Evolutionary conservation across 805 yeast genomes (phyloP).

Genomic region (Peterozyma xylosa): DNA sequence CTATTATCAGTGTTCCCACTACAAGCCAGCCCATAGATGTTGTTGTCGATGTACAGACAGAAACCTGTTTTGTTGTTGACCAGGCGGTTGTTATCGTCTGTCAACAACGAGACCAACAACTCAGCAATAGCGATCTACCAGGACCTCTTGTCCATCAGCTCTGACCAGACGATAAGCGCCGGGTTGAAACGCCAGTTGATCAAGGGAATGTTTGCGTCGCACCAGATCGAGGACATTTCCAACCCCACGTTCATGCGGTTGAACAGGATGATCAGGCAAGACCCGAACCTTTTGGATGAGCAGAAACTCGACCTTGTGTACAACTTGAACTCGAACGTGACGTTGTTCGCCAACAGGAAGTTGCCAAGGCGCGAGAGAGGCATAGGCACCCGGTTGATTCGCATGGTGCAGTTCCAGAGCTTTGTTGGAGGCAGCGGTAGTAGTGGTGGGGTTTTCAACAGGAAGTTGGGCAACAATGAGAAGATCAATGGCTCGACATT

Average conservation of each 20-base stretch:
- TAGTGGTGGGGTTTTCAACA: too few species aligned
- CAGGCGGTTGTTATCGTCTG: too few species aligned
- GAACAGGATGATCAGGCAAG: slow-evolving; percentile 30
- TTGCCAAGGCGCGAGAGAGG: too few species aligned
- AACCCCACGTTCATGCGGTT: slow-evolving; percentile 28
- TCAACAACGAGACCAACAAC: background rate
- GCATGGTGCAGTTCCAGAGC: too few species aligned
- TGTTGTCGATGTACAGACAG: too few species aligned
- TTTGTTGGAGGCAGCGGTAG: too few species aligned
- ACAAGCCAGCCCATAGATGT: too few species aligned
- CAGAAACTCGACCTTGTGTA: slow-evolving; percentile 5
- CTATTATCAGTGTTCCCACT: too few species aligned
- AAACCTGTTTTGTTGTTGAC: too few species aligned
- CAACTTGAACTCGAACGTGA: slow-evolving; percentile 1
- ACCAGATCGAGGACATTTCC: slow-evolving; percentile 26
- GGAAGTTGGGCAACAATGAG: too few species aligned
- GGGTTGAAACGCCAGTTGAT: slow-evolving; percentile 1
- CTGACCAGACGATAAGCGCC: slow-evolving; percentile 4
- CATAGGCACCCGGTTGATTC: too few species aligned
- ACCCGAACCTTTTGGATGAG: slow-evolving; percentile 24
- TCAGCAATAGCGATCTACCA: slow-evolving; percentile 4
- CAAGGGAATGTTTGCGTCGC: slow-evolving; percentile 12
- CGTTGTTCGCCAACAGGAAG: background rate
- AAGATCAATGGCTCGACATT: too few species aligned
- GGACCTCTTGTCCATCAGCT: slow-evolving; percentile 1